phyloP scores from a whole-genome alignment of 225 moss, liverwort and hornwort genomes.

The Anthoceros angustus region DNA sequence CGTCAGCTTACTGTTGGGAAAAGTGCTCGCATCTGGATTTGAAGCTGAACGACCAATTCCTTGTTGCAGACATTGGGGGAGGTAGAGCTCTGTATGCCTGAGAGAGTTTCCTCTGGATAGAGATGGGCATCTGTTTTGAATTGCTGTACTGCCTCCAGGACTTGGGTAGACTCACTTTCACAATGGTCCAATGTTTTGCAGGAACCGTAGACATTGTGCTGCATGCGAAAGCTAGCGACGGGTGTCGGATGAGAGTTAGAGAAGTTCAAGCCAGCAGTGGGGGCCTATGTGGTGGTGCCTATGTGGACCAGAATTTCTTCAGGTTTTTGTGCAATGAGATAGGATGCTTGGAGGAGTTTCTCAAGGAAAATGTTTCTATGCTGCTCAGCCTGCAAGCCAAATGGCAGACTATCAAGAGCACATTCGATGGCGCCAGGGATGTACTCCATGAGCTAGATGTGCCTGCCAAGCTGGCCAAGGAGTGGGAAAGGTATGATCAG shows the following conservation, averaged over 20 bases:
- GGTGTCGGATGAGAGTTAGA: no score
- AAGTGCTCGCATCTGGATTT: constrained; percentile 6
- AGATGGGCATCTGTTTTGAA: no score
- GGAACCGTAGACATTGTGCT: no score
- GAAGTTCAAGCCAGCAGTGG: constrained; percentile 38
- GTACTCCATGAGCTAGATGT: not conserved
- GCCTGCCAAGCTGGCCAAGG: no score
- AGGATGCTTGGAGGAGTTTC: constrained; percentile 21
- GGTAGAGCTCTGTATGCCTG: constrained; percentile 4
- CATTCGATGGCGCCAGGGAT: constrained; percentile 18
- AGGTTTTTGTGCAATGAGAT: constrained; percentile 20
- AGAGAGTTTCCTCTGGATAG: not conserved
- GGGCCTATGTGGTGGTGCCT: constrained; percentile 35
- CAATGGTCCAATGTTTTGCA: no score
- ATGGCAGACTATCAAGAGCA: constrained; percentile 20
- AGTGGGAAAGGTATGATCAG: no score
- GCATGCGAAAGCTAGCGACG: no score
- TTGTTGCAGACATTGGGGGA: constrained; percentile 56
- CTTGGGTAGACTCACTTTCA: no score
- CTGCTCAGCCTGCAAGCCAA: constrained; percentile 11
- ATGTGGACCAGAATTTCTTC: constrained; percentile 30
- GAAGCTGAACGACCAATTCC: constrained; percentile 25
- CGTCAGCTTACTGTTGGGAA: constrained; percentile 34
- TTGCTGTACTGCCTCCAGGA: no score
- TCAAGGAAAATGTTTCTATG: constrained; percentile 9